These are phyloP conservation scores for Mycena rebaudengoi DNA, from an alignment of 768 basidiomycete species.

Conservation along the genomic window DNA sequence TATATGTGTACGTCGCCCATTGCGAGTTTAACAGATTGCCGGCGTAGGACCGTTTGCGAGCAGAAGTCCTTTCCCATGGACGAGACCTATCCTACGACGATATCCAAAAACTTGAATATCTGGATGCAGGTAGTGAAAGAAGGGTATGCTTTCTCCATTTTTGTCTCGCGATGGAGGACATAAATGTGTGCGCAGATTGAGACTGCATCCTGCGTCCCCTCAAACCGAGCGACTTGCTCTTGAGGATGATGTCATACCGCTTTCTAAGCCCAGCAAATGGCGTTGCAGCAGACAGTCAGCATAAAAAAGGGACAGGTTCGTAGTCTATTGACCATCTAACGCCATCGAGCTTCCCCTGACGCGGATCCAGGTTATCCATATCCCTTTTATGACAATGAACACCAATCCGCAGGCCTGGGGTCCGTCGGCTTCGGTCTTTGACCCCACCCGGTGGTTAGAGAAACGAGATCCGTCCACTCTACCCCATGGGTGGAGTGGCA, in stretches of 20 bases:
- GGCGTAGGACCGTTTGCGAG: slow-evolving; percentile 43
- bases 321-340: background rate
- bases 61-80: slow-evolving; percentile 43
- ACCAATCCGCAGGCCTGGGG: slow-evolving; percentile 47
- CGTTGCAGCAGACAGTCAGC: slow-evolving; percentile 36
- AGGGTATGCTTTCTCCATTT: slow-evolving; percentile 33
- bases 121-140: slow-evolving; percentile 55
- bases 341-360: background rate
- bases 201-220: slow-evolving; percentile 49
- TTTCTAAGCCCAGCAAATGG: slow-evolving; percentile 41
- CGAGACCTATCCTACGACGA: slow-evolving; percentile 46
- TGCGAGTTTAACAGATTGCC: background rate
- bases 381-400: slow-evolving; percentile 45
- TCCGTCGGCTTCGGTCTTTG: slow-evolving; percentile 41
- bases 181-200: slow-evolving; percentile 38
- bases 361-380: slow-evolving; percentile 38
- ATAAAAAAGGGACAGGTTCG: slow-evolving; percentile 49
- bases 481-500: slow-evolving; percentile 46
- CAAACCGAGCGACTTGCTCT: slow-evolving; percentile 50
- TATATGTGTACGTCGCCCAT: background rate
- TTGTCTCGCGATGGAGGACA: background rate
- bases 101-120: slow-evolving; percentile 45
- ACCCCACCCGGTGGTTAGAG: slow-evolving; percentile 50
- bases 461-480: slow-evolving; percentile 39
- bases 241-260: slow-evolving; percentile 52